A percentile compares a stretch with the other conserved stretches of the same genome.
Evolutionary conservation across 192 early-diverging fungal species (phyloP).

Genomic region (Linnemannia elongata): DNA sequence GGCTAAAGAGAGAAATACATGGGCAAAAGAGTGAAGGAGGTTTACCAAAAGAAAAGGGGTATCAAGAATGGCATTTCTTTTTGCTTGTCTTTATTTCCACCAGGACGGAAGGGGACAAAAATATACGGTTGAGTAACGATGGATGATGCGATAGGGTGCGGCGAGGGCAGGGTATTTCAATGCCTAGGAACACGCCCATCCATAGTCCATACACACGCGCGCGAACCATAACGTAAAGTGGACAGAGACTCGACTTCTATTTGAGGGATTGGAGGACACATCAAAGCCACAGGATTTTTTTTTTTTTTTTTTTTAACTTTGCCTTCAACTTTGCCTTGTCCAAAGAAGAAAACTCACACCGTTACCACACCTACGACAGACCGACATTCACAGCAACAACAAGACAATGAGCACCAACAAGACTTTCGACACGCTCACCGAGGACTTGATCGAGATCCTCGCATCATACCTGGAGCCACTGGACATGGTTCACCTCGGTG

Average conservation of each 20-base stretch:
- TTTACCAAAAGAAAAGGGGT: background rate
- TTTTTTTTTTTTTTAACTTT: no score
- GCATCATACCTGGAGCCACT: conserved; percentile 55
- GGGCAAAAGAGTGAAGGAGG: no score
- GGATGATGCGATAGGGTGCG: no score
- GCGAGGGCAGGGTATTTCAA: no score
- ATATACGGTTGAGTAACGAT: background rate
- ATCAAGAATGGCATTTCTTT: background rate
- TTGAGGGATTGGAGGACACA: no score
- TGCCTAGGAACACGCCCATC: no score
- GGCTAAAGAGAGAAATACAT: background rate
- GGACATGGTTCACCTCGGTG: conserved; percentile 48
- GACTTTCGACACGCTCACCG: conserved; percentile 43
- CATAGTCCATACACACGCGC: no score
- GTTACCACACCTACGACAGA: background rate
- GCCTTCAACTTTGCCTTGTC: no score
- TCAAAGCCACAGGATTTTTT: no score
- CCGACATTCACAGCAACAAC: background rate
- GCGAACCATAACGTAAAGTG: no score
- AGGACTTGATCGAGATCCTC: conserved; percentile 46
- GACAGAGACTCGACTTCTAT: no score
- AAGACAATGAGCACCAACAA: conserved; percentile 32
- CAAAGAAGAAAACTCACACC: no score
- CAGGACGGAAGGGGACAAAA: background rate
- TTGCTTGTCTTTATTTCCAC: background rate